Base-by-base conservation (phyloP, 192 early-diverging fungal species). In the Entomortierella beljakovae region DNA sequence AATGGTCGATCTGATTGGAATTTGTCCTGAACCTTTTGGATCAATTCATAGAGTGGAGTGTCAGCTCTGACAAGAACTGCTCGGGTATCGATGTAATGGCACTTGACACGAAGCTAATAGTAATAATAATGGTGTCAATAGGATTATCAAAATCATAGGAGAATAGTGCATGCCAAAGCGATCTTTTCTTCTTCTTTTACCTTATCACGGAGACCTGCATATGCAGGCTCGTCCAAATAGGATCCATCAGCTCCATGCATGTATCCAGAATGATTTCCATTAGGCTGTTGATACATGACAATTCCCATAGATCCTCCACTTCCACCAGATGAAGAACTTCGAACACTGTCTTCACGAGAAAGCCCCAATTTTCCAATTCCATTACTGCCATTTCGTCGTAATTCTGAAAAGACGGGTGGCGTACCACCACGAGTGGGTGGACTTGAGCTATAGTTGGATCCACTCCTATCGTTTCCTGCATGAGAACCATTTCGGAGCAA, bases 51-150 rank as follows among this genome's bases (percentile, higher is more conserved):
- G 50, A 88, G 87, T 4, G 71, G 67, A 23, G 91, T 82, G 23
- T 72, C 75, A 13, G 57, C 35, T 1, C 90, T 82, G 1, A 93
- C 84, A 26, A 91, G 49, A 7, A 94, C 67, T 26, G 91, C 87
- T 9, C 90, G 82, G 1, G 88, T 92, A 65, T 92, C 91, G 20
- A 74, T 83, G 68, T 84, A 89, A 71, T 94, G 90, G 53, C 86
- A 84, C 68, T 94, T 93, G 51, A 93, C 83, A 31, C 89, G 59
- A 81, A 72, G 66, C 81, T 82, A 46, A 61, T 10, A 32, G 37
- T n/a, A 61, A 31, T 25, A 55, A 57, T 43, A 40, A 18, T 15
- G 22, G 25, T 50, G 29, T 20, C 13, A 57, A 16, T 26, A 18
- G 25, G 3, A 26, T 18, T 54, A 15, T 18, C 13, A 29, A 28